Conservation (phyloP, 1,284 basidiomycete genomes). For the Austroboletus rostrupii region DNA sequence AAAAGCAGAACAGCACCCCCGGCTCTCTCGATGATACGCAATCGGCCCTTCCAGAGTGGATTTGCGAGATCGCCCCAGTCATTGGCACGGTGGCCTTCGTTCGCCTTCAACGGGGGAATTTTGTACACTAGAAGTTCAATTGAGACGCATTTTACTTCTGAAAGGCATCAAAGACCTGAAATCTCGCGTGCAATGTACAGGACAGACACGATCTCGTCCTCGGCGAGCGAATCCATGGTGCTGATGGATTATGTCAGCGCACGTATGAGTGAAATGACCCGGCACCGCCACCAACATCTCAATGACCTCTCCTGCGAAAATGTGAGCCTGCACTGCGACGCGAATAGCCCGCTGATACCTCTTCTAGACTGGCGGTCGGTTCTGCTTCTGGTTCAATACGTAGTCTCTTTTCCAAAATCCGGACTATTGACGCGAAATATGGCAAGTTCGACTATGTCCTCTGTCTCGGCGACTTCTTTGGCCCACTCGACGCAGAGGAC, state of each 20-base stretch:
- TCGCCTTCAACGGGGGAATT: conserved; percentile 77
- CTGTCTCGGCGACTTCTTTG: conserved; percentile 90
- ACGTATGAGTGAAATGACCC: not conserved
- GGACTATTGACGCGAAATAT: conserved; percentile 86
- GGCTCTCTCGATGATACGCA: conserved; percentile 76
- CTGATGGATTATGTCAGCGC: conserved; percentile 26
- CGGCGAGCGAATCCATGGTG: conserved; percentile 46
- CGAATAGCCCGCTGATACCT: not conserved
- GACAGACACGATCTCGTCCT: conserved; percentile 80
- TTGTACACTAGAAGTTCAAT: conserved; percentile 57
- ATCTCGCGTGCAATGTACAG: conserved; percentile 83
- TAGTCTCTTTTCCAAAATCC: conserved; percentile 78
- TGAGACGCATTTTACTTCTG: conserved; percentile 14
- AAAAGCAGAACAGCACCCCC: conserved; percentile 60
- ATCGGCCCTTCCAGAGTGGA: conserved; percentile 88
- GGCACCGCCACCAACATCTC: conserved; percentile 1
- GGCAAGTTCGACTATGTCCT: conserved; percentile 91
- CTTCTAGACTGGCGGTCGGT: conserved; percentile 77
- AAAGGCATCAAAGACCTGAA: conserved; percentile 51
- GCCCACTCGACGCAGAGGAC: conserved; percentile 38
- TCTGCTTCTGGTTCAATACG: conserved; percentile 76
- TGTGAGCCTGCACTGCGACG: conserved; percentile 33
- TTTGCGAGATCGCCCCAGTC: conserved; percentile 81
- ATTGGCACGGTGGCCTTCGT: conserved; percentile 81
- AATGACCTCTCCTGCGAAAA: conserved; percentile 32